These are phyloP conservation scores for Micromonas commoda DNA, from an alignment of 139 green algal genomes.

Conservation along the genomic window DNA sequence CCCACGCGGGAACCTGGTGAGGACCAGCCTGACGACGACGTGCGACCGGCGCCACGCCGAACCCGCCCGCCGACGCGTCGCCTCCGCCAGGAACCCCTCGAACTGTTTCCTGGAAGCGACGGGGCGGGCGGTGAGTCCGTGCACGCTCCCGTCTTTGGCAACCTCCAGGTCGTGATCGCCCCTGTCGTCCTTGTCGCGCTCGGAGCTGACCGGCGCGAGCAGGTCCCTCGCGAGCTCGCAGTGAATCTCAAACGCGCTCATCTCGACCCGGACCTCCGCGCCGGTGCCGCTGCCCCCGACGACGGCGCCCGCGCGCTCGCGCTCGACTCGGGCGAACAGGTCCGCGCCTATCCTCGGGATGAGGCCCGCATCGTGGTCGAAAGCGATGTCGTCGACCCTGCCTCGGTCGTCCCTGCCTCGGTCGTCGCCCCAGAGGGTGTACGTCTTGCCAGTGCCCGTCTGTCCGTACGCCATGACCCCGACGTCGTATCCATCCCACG, in stretches of 20 bases:
- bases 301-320: too few relatives aligned
- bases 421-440: constrained; percentile 18
- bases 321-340: background rate
- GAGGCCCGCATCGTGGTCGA: background rate
- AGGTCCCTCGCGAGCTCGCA: background rate
- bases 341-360: background rate
- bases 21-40: too few relatives aligned
- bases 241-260: background rate
- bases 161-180: background rate
- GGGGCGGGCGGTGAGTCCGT: too few relatives aligned
- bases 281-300: background rate
- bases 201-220: background rate
- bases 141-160: too few relatives aligned
- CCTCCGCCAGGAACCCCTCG: too few relatives aligned
- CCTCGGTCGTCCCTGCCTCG: background rate
- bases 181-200: background rate
- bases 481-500: constrained; percentile 21
- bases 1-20: too few relatives aligned
- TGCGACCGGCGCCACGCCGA: too few relatives aligned
- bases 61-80: too few relatives aligned
- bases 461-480: constrained; percentile 43
- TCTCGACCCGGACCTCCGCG: background rate
- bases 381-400: background rate
- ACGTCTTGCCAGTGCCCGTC: constrained; percentile 41
- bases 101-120: too few relatives aligned